Conservation (phyloP, 768 basidiomycete species). For the Pulveroboletus frians region DNA sequence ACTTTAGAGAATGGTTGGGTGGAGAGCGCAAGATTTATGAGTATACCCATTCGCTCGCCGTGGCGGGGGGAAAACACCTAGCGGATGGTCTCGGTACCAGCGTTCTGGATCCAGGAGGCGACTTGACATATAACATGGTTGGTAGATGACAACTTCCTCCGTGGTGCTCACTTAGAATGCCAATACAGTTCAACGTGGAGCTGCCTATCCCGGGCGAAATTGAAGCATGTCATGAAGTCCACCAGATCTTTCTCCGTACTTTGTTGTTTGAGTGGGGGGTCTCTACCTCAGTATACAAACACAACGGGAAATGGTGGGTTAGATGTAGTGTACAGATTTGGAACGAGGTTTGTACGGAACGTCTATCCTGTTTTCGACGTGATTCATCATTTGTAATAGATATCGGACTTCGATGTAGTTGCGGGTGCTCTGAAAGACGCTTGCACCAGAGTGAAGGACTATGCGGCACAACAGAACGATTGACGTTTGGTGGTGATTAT, state of each 20-base stretch:
- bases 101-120: conserved; percentile 55
- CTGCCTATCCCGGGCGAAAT: conserved; percentile 33
- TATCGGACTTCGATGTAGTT: conserved; percentile 30
- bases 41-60: conserved; percentile 67
- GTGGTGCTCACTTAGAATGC: not conserved
- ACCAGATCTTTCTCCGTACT: conserved; percentile 12
- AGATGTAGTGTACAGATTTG: conserved; percentile 30
- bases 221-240: conserved; percentile 12
- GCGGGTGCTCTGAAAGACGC: conserved; percentile 27
- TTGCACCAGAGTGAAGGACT: conserved; percentile 14
- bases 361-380: not conserved
- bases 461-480: not conserved
- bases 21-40: conserved; percentile 68
- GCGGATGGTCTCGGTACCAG: conserved; percentile 56
- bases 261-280: conserved; percentile 21
- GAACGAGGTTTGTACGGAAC: conserved; percentile 25
- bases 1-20: conserved; percentile 69
- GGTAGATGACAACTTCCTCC: not conserved
- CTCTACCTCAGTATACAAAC: conserved; percentile 13
- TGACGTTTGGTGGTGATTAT: not conserved
- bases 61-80: conserved; percentile 57
- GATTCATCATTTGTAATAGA: conserved; percentile 7
- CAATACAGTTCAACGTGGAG: conserved; percentile 36
- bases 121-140: conserved; percentile 71
- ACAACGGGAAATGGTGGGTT: conserved; percentile 31